Evolutionary conservation across 2,329 filamentous ascomycete genomes (phyloP).

Genomic region (Ambrosiella cleistominuta): DNA sequence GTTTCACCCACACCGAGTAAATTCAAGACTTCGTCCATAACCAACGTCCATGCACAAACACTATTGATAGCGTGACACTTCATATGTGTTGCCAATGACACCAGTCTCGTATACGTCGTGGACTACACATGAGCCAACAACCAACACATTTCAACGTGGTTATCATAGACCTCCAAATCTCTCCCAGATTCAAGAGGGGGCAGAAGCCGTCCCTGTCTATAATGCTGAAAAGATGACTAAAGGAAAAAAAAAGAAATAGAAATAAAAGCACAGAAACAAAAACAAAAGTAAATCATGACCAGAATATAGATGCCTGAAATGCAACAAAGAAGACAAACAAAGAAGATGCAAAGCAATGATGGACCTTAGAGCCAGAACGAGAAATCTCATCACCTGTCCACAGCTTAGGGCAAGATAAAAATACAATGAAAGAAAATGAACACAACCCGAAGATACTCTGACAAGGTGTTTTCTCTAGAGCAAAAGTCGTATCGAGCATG

Average conservation of each 20-base stretch:
- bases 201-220: not conserved
- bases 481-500: not conserved
- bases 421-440: constrained; percentile 6
- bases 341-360: not conserved
- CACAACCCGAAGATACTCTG: not conserved
- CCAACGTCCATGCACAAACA: not conserved
- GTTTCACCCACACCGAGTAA: not conserved
- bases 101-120: not conserved
- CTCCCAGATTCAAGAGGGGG: not conserved
- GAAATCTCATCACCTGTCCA: not conserved
- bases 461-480: not conserved
- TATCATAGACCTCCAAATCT: not conserved
- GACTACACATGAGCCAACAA: not conserved
- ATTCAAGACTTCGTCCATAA: not conserved
- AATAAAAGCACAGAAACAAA: constrained; percentile 5
- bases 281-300: constrained; percentile 6
- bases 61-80: not conserved
- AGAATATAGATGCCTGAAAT: constrained; percentile 6
- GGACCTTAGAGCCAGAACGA: not conserved
- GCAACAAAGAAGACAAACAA: not conserved
- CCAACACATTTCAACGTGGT: not conserved
- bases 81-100: not conserved
- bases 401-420: not conserved
- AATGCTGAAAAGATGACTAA: constrained; percentile 1
- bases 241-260: not conserved